These are phyloP conservation scores for Croton laevigatus DNA, from an alignment of 441 rosid genomes.

Conservation along the genomic window DNA sequence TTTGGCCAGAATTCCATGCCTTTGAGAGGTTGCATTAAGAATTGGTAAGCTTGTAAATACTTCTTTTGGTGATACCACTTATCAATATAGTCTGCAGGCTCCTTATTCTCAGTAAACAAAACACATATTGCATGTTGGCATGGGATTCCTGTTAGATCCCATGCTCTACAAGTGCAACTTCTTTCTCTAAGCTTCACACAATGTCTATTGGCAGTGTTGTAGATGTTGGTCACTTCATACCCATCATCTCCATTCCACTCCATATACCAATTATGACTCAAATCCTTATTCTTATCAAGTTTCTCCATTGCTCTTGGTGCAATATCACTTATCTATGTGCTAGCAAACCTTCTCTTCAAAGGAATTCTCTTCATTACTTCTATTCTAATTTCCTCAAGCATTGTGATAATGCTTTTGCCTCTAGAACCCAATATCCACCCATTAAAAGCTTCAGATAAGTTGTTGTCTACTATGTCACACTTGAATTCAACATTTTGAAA, in stretches of 20 bases:
- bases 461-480: background rate
- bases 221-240: background rate
- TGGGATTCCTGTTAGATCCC: background rate
- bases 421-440: background rate
- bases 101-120: no score
- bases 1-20: no score
- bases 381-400: background rate
- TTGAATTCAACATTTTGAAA: no score
- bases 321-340: background rate
- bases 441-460: background rate
- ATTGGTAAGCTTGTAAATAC: no score
- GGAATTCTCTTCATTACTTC: background rate
- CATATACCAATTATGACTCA: background rate
- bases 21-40: no score
- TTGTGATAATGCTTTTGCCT: background rate
- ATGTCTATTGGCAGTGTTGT: no score
- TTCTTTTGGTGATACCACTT: no score
- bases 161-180: background rate
- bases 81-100: no score
- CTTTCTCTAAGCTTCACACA: fast-evolving
- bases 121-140: background rate
- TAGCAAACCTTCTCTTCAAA: background rate
- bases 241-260: background rate
- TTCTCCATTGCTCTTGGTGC: background rate
- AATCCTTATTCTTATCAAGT: background rate